Evolutionary conservation across 1,139 yeast genomes (phyloP), one percentile per base, ranked within the genome.

Genomic region (Geotrichum candidum): DNA sequence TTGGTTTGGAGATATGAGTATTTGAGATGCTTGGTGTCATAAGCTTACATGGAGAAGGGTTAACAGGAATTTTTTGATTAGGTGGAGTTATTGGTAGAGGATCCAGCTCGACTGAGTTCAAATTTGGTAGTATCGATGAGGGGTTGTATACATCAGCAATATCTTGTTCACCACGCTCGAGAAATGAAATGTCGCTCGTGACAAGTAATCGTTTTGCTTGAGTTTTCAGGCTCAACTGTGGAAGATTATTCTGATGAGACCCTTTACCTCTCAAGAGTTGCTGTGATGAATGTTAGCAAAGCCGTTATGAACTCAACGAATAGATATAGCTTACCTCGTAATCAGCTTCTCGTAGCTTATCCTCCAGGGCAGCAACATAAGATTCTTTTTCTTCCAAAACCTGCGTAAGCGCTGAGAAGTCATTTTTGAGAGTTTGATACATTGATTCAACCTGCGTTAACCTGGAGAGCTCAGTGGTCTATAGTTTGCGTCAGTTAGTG

Each of bases 261-360:
- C 22, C 48, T 22, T 56, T 53, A 31, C 56, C 57, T 33, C 58
- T 45, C 23, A 60, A 38, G 11, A 57, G 58, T 57, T 53, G 57
- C 58, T 52, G 9, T 5, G n/a, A 15, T 22, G 10, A 33, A n/a
- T 35, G 10, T 25, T 33, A 52, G 22, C n/a, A 41, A 22, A 29
- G 33, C 33, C 29, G 38, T 27, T 15, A 5, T 27, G 35, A 15
- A 33, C n/a, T 29, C n/a, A 33, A n/a, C 15, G 27, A 4, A 50
- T 6, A 10, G 15, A 35, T 6, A 23, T 29, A 11, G 7, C 61
- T 54, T 51, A 61, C 64, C 54, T 62, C 62, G 54, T 60, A 59
- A 48, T 59, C 62, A 50, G 54, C 60, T 38, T 62, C 62, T n/a
- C 58, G 50, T 25, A 62, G 52, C 27, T 51, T 51, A 22, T 59